Conservation (phyloP, 1,139 yeast genomes). For the Lodderomyces pseudojiufengensis region DNA sequence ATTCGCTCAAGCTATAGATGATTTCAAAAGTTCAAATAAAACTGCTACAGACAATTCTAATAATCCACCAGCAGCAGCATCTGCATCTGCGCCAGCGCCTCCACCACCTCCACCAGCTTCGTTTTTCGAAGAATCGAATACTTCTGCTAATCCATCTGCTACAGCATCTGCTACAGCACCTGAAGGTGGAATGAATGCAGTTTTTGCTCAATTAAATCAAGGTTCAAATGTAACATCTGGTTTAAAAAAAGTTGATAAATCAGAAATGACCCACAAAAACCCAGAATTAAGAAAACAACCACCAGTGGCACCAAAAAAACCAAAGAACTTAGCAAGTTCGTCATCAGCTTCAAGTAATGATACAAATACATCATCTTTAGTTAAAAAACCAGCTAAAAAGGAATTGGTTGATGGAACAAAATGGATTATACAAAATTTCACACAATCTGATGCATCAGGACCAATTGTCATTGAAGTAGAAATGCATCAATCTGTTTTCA, state of each 20-base stretch:
- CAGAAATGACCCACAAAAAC: constrained; percentile 93
- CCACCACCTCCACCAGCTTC: constrained; percentile 34
- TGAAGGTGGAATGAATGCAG: constrained; percentile 73
- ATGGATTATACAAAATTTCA: constrained; percentile 85
- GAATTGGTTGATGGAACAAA: constrained; percentile 78
- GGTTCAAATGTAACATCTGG: constrained; percentile 84
- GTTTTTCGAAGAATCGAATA: constrained; percentile 42
- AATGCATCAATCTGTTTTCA: constrained; percentile 83
- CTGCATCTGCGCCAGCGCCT: constrained; percentile 80
- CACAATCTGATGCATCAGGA: constrained; percentile 35
- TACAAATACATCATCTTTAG: constrained; percentile 11
- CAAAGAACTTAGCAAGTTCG: constrained; percentile 35
- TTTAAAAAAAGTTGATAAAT: constrained; percentile 86
- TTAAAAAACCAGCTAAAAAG: constrained; percentile 62
- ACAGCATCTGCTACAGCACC: constrained; percentile 23
- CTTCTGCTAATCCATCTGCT: constrained; percentile 19
- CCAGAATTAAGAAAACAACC: constrained; percentile 70
- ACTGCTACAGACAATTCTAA: constrained; percentile 10
- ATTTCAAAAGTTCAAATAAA: constrained; percentile 1
- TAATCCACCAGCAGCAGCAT: constrained; percentile 22
- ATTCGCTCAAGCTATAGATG: constrained; percentile 33
- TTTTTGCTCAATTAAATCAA: constrained; percentile 83
- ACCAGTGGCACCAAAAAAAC: constrained; percentile 73
- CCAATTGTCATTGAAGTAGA: constrained; percentile 70
- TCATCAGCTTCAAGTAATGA: constrained; percentile 17